phyloP scores from a whole-genome alignment of 176 grass and related monocot genomes.

The Raddia distichophylla region DNA sequence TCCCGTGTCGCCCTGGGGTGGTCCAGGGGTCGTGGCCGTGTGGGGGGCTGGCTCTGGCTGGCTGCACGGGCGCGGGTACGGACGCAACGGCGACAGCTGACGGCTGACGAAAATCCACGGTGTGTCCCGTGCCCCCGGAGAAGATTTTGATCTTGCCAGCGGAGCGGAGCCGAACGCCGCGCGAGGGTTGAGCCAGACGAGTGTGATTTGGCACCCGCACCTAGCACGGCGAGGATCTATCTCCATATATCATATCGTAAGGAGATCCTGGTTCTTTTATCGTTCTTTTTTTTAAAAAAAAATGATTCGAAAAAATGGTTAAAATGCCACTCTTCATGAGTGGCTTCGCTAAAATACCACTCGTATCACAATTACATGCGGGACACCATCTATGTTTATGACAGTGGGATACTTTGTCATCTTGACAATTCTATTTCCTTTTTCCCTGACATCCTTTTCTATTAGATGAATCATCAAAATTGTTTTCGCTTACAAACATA shows the following conservation, averaged over 20 bases:
- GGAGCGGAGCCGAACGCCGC: neutral
- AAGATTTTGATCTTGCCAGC: neutral
- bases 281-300: no score
- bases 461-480: constrained; percentile 26
- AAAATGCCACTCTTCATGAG: no score
- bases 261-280: no score
- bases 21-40: neutral
- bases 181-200: neutral
- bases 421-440: neutral
- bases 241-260: no score
- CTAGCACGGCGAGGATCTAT: no score
- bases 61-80: neutral
- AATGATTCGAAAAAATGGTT: no score
- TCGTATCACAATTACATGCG: no score
- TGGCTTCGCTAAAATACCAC: no score
- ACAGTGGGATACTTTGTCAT: no score
- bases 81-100: neutral
- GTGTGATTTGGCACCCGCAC: neutral
- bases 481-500: constrained; percentile 34
- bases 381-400: no score
- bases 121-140: neutral
- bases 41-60: neutral
- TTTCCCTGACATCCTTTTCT: neutral
- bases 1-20: neutral
- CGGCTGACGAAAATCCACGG: neutral